Evolutionary conservation across 225 moss, liverwort and hornwort species (phyloP), one percentile per base, ranked within the genome.

Genomic region (Climacium dendroides): DNA sequence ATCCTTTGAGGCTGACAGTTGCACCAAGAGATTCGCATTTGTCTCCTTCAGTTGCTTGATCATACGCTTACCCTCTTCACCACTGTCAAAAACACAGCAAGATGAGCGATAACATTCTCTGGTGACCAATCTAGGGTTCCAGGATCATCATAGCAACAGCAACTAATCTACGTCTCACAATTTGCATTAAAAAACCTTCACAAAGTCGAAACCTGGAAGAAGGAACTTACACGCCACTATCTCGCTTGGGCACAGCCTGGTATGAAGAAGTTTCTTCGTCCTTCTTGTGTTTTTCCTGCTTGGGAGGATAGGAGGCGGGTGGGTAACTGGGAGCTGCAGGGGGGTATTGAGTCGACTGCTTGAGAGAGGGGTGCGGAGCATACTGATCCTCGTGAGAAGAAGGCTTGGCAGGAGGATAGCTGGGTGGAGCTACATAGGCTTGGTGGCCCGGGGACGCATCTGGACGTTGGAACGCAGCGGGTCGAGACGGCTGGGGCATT

Each of bases 401-500:
- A 32, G 85, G 84, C 28, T 82, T 83, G 39, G 92, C 61, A 80
- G 89, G 88, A 53, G 88, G 87, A 41, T 86, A 87, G 70, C 73
- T 88, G 34, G 88, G 78, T 54, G 81, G 88, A 74, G 81, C 71
- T 54, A 74, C 58, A 75, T 93, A 79, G 72, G 87, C 88, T 82
- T 79, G 90, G 45, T 83, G 88, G 5, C 52, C n/a, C 34, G 80
- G 81, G 39, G 78, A 17, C 43, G 87, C 86, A 28, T 63, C 25
- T 59, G 90, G 74, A 45, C 65, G 41, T 64, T 87, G 82, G 47
- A 85, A 87, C 3, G 78, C 75, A 47, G 71, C 25, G 15, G 92
- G 90, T 55, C 89, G 89, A 74, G 92, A n/a, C 67, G 92, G 93
- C n/a, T 89, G 92, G 47, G 93, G 93, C 88, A 90, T 86, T 32